A percentile compares a stretch with the other conserved stretches of the same genome.
phyloP scores from a whole-genome alignment of 305 asterid species.

The Fraxinus angustifolia region DNA sequence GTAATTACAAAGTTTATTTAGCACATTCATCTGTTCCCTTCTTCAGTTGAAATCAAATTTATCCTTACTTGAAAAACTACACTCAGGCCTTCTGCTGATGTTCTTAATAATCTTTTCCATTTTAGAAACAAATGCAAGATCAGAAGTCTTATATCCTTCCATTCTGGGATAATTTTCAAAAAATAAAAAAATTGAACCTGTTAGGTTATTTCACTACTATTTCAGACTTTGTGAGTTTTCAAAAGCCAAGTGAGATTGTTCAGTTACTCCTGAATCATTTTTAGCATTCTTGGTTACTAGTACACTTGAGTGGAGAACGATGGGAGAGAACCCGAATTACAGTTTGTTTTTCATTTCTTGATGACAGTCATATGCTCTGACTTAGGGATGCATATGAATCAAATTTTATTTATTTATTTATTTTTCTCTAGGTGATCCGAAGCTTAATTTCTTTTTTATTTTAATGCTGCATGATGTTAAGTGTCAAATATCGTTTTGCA shows the following conservation, averaged over 20 bases:
- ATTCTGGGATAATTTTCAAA: no score
- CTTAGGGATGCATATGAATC: not conserved
- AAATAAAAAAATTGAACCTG: not conserved
- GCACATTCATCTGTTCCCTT: no score
- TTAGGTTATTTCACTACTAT: not conserved
- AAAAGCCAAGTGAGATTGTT: not conserved
- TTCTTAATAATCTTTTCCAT: no score
- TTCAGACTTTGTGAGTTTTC: not conserved
- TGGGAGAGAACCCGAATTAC: not conserved
- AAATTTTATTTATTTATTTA: not conserved
- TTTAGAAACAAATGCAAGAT: not conserved
- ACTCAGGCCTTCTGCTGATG: no score
- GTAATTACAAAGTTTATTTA: no score
- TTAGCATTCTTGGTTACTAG: not conserved
- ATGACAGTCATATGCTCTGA: not conserved
- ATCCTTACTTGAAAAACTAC: no score
- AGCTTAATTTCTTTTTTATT: not conserved
- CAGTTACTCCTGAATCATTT: not conserved
- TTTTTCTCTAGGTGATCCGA: not conserved
- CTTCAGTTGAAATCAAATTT: no score
- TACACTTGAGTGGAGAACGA: not conserved
- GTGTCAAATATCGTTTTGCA: constrained; percentile 33
- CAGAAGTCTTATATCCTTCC: not conserved
- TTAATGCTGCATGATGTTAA: not conserved
- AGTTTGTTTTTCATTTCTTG: not conserved